phyloP scores from a whole-genome alignment of 345 rosid species.

The Arabidopsis arenosa region DNA sequence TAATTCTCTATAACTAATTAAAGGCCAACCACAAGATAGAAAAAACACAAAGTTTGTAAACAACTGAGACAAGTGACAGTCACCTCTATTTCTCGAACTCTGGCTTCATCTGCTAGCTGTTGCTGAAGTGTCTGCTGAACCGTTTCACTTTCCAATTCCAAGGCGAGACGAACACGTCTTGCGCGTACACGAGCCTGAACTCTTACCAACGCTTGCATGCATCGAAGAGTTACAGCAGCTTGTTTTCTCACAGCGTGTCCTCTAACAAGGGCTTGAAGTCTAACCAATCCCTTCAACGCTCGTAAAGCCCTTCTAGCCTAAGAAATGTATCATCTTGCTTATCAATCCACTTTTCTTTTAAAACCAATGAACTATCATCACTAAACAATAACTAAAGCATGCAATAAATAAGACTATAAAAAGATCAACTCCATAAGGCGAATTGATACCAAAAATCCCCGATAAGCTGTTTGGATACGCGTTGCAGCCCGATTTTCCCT shows the following conservation, averaged over 20 bases:
- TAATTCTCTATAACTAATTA: not conserved
- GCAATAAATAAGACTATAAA: not conserved
- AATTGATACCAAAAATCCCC: constrained; percentile 85
- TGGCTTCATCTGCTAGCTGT: constrained; percentile 77
- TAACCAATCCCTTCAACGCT: constrained; percentile 97
- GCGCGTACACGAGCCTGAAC: constrained; percentile 99
- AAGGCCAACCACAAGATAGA: constrained; percentile 3
- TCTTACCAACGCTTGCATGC: constrained; percentile 99
- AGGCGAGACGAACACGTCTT: constrained; percentile 90
- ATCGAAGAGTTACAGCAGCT: constrained; percentile 98
- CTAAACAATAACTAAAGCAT: not conserved
- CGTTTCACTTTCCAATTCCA: constrained; percentile 94
- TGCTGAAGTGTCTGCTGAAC: constrained; percentile 77
- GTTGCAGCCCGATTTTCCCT: constrained; percentile 79
- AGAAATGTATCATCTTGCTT: constrained; percentile 31
- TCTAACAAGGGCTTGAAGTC: constrained; percentile 97
- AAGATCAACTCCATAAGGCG: not conserved
- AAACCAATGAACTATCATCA: not conserved
- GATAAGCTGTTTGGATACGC: constrained; percentile 89
- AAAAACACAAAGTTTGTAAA: not conserved
- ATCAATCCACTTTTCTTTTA: constrained; percentile 1
- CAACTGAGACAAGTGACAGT: not conserved
- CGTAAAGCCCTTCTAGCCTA: constrained; percentile 98
- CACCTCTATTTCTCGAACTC: constrained; percentile 93
- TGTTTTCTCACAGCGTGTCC: constrained; percentile 99